Evolutionary conservation across 208 protist genomes (phyloP), one percentile per base, ranked within the genome.

Genomic region (Wallacemonas rigidus): DNA sequence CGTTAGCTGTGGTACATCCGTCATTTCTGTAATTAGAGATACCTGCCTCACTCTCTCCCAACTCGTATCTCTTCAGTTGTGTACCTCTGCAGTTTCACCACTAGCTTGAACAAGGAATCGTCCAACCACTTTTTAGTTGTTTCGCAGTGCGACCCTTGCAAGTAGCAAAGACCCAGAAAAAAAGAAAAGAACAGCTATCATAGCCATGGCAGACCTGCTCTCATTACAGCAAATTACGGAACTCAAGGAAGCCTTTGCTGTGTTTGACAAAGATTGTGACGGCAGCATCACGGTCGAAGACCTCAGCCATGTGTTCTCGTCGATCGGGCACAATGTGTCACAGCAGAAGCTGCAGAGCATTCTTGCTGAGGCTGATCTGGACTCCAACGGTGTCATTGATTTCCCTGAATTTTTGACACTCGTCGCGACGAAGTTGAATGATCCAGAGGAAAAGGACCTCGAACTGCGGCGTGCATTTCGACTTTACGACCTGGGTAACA

Each of bases 231-330:
- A 99, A 86, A 99, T 99, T 58, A 98, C 97, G 12, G 99, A 99
- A 86, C 99, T 99, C 77, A 99, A 99, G 87, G 99, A 99, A 79
- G 99, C 99, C 1, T 99, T 99, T 91, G 95, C 97, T 51, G 88
- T 99, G 11, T 99, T 99, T 82, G 99, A 99, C 79, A 98, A 94
- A 68, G 98, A 99, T 75, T 94, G 97, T 64, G 98, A 99, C 93
- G 99, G 99, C 36, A 96, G 83, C 57, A 99, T 99, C 81, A 99
- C 98, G 0, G 95, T 98, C 3, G 98, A 99, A 45, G 99, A 99
- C 85, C 85, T 99, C 3, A 98, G 96, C 67, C 98, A 99, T 26
- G 98, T 99, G 9, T 99, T 99, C 96, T 87, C 97, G 39, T 99
- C 98, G 11, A 93, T 99, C 26, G 99, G 99, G 3, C 96, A 99